Percentiles rank a stretch among this genome's conserved stretches.
phyloP scores from a whole-genome alignment of 371 early-diverging fungal genomes.

The Apophysomyces variabilis region DNA sequence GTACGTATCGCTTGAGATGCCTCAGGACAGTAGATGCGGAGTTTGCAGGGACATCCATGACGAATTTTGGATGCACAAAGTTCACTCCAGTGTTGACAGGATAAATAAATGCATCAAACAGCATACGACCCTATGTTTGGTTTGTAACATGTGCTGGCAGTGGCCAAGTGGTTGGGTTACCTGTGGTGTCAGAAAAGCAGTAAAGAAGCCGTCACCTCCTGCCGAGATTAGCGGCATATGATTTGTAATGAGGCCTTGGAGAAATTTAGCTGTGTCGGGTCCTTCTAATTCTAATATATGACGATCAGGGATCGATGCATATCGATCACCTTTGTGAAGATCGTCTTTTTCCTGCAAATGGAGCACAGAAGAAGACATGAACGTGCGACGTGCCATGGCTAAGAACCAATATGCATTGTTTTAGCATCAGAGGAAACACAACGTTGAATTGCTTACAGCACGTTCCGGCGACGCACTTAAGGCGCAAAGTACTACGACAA shows the following conservation, averaged over 20 bases:
- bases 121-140: slow-evolving; percentile 73
- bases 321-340: slow-evolving; percentile 33
- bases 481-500: too few species aligned
- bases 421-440: too few species aligned
- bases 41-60: slow-evolving; percentile 78
- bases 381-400: background rate
- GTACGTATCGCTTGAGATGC: slow-evolving; percentile 77
- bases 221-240: slow-evolving; percentile 74
- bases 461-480: too few species aligned
- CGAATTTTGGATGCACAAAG: slow-evolving; percentile 70
- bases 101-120: slow-evolving; percentile 92
- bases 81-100: slow-evolving; percentile 66
- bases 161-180: slow-evolving; percentile 35
- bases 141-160: background rate
- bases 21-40: slow-evolving; percentile 52
- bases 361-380: background rate
- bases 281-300: slow-evolving; percentile 75
- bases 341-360: slow-evolving; percentile 20
- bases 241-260: slow-evolving; percentile 92
- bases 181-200: slow-evolving; percentile 81
- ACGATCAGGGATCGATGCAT: slow-evolving; percentile 61
- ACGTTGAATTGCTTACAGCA: too few species aligned
- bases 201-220: slow-evolving; percentile 75
- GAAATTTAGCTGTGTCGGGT: slow-evolving; percentile 75
- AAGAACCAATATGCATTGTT: background rate